Evolutionary conservation across 73 alveolate genomes (phyloP), one percentile per base, ranked within the genome.

Genomic region (Symbiodinium natans): DNA sequence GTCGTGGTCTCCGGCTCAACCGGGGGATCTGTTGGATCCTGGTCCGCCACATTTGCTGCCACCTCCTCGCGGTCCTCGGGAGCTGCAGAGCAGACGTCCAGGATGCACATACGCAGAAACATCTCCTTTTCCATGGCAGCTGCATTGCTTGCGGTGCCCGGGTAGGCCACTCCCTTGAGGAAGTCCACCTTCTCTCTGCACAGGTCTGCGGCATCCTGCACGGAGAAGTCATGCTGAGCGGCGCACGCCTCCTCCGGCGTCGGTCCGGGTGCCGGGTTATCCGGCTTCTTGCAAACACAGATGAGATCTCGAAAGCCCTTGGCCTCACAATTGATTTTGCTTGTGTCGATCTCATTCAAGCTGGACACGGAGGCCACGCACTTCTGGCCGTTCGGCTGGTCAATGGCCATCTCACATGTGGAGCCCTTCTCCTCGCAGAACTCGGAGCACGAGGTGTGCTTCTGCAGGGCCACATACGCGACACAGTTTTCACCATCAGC

Each of bases 351-450:
- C 34, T 63, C 34, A 63, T 63, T 34, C 17, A 63, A 34, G 40
- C 77, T 63, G 77, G 77, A 63, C 77, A 63, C 77, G 34, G 36
- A 25, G 77, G 77, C 77, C 13, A 63, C 77, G 77, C 77, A 63
- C 77, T 27, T 23, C 77, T 63, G 36, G 34, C 77, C 77, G 77
- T 63, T 63, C 19, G 77, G 77, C 77, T 63, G 77, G 77, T 63
- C 77, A 63, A 63, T 63, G 77, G 77, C 77, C 77, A 21, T 63
- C 19, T 25, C 77, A 27, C 77, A 63, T 2, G 77, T 63, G 6
- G 77, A 63, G 77, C 77, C 77, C 77, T 27, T 63, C 40, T 63
- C 77, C 15, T 23, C 77, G 34, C 77, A 63, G 77, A 63, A 63
- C 2, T 63, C 77, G 34, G 31, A 25, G 39, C 77, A 63, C 31